phyloP scores from a whole-genome alignment of 2,329 filamentous ascomycete genomes.

The Verticillium klebahnii region DNA sequence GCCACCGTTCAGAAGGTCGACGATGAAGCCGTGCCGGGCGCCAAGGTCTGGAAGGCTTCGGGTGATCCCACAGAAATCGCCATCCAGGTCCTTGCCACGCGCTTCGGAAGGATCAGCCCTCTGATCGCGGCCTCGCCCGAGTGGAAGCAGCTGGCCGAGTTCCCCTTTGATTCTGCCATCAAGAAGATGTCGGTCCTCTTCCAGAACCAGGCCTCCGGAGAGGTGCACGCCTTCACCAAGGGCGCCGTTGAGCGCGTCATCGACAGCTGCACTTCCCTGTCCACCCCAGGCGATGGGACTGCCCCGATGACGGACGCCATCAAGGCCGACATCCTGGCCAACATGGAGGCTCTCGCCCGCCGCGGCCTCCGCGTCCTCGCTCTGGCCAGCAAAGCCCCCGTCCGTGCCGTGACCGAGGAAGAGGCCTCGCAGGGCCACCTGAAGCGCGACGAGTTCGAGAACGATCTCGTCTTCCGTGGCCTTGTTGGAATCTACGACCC shows the following conservation, averaged over 20 bases:
- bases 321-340: slow-evolving; percentile 51
- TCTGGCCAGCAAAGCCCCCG: slow-evolving; percentile 37
- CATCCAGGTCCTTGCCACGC: slow-evolving; percentile 51
- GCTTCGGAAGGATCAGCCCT: slow-evolving; percentile 37
- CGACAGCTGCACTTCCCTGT: slow-evolving; percentile 45
- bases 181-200: slow-evolving; percentile 57
- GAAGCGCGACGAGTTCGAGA: slow-evolving; percentile 48
- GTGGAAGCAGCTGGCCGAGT: slow-evolving; percentile 43
- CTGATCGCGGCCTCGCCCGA: slow-evolving; percentile 22
- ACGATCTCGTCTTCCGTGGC: slow-evolving; percentile 56
- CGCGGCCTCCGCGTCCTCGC: slow-evolving; percentile 64
- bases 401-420: slow-evolving; percentile 15
- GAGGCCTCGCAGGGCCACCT: slow-evolving; percentile 20
- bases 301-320: slow-evolving; percentile 26
- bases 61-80: slow-evolving; percentile 53
- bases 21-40: slow-evolving; percentile 16
- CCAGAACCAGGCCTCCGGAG: slow-evolving; percentile 20
- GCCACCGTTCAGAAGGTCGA: slow-evolving; percentile 48
- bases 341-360: slow-evolving; percentile 62
- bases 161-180: slow-evolving; percentile 53
- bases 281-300: slow-evolving; percentile 26
- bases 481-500: slow-evolving; percentile 66
- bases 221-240: slow-evolving; percentile 47
- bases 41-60: slow-evolving; percentile 32
- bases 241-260: slow-evolving; percentile 64